Evolutionary conservation across 106 monocot species (phyloP), one percentile per base, ranked within the genome.

Genomic region (Dioscorea alata): DNA sequence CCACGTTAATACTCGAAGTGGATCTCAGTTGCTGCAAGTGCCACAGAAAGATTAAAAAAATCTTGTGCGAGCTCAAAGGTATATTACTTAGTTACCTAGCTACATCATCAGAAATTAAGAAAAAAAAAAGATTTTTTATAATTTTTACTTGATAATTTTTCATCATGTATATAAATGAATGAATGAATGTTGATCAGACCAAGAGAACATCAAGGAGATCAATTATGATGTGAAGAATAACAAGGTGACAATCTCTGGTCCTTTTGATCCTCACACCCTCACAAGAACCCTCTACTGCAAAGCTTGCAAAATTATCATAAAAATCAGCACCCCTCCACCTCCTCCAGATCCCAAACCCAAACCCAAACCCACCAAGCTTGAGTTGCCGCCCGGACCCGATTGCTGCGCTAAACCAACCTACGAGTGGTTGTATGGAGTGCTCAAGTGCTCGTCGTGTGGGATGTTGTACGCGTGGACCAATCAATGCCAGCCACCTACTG

Each of bases 191-290:
- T 28, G 3, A 28, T 28, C 3, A 88, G 88, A 76, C 0, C 67
- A 64, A 71, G 75, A 78, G 74, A 68, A 76, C 56, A 82, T 88
- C 54, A 35, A 56, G 20, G 50, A 68, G 6, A 75, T 75, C 59
- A 63, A 23, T 23, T 88, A 64, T 35, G 84, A 85, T 19, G 81
- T 79, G 56, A 82, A 81, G 79, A 88, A 65, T 58, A 84, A 84
- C 58, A 76, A 69, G 8, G 88, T 88, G 35, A 79, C 73, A 6
- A 53, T 88, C 18, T 79, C 88, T 2, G 88, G 88, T 14, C 81
- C 78, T 0, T 85, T 88, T 51, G 79, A 82, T 59, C 82, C 88
- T 49, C 50, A 82, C 2, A 63, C 23, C 23, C 48, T 88, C 4
- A 67, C 35, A 21, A 71, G 66, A 50, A 88, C 82, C 70, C 78